Percentiles rank a stretch among this genome's conserved stretches.
phyloP scores from a whole-genome alignment of 2,329 filamentous ascomycete genomes.

The Aspergillus texensis region DNA sequence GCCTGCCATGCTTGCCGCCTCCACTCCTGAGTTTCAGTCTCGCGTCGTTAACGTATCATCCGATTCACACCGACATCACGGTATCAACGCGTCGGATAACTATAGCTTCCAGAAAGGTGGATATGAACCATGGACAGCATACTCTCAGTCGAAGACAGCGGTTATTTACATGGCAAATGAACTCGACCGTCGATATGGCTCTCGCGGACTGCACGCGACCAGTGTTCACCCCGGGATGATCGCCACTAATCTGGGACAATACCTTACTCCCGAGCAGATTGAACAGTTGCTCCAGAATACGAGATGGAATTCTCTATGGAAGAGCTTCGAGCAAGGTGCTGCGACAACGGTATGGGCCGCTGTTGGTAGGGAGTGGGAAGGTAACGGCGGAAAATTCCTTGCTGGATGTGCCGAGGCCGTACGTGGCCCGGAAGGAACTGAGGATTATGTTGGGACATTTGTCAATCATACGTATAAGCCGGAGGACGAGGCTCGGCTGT shows the following conservation, averaged over 20 bases:
- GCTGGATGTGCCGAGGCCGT: constrained; percentile 29
- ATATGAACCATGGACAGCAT: constrained; percentile 44
- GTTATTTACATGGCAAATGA: constrained; percentile 56
- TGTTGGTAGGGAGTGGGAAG: constrained; percentile 33
- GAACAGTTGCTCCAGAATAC: constrained; percentile 12
- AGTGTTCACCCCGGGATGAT: constrained; percentile 50
- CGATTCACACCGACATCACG: constrained; percentile 42
- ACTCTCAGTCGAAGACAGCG: constrained; percentile 55
- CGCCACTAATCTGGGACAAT: constrained; percentile 1
- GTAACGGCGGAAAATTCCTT: constrained; percentile 40
- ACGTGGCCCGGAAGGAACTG: constrained; percentile 14
- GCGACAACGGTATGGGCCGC: constrained; percentile 45
- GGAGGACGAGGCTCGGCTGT: constrained; percentile 33
- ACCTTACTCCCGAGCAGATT: constrained; percentile 11
- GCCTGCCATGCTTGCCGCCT: constrained; percentile 17
- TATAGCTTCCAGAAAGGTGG: constrained; percentile 39
- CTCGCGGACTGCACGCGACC: constrained; percentile 47
- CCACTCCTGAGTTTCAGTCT: constrained; percentile 43
- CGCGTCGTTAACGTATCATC: constrained; percentile 53
- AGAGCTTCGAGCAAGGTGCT: constrained; percentile 41
- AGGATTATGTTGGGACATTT: constrained; percentile 14
- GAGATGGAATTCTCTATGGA: constrained; percentile 26
- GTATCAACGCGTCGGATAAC: constrained; percentile 38
- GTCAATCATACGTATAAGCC: constrained; percentile 29
- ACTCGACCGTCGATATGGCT: constrained; percentile 53